phyloP scores from a whole-genome alignment of 2,329 filamentous ascomycete genomes.

The Botrytis sinoallii region DNA sequence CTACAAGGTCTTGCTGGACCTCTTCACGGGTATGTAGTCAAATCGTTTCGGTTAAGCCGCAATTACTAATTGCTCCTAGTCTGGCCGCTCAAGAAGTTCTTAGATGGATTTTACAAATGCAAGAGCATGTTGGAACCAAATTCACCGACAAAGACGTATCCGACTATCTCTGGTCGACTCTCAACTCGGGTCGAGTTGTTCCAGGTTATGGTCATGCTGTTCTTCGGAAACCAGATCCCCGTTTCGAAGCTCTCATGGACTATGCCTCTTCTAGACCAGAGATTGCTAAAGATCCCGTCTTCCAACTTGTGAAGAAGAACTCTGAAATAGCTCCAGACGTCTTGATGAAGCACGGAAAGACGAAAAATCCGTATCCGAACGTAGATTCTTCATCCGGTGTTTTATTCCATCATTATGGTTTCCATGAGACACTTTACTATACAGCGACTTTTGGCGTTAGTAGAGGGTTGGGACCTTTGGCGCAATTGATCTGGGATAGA shows the following conservation, averaged over 20 bases:
- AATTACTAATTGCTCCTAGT: slow-evolving; percentile 41
- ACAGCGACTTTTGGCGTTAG: slow-evolving; percentile 69
- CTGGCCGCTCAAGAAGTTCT: slow-evolving; percentile 96
- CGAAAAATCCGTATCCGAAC: slow-evolving; percentile 96
- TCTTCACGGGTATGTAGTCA: slow-evolving; percentile 64
- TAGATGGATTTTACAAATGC: slow-evolving; percentile 96
- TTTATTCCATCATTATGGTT: slow-evolving; percentile 96
- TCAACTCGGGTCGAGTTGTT: slow-evolving; percentile 88
- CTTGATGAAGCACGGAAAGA: slow-evolving; percentile 93
- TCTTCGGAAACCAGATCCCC: slow-evolving; percentile 92
- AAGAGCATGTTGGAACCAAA: slow-evolving; percentile 73
- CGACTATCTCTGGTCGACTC: slow-evolving; percentile 86
- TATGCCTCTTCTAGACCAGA: slow-evolving; percentile 83
- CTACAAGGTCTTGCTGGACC: slow-evolving; percentile 95
- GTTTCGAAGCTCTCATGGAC: slow-evolving; percentile 95
- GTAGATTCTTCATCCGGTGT: slow-evolving; percentile 93
- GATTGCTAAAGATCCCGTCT: slow-evolving; percentile 83
- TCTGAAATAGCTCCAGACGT: slow-evolving; percentile 87
- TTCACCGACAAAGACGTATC: slow-evolving; percentile 81
- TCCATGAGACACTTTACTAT: slow-evolving; percentile 97
- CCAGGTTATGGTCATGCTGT: slow-evolving; percentile 96
- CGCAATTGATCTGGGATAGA: slow-evolving; percentile 94
- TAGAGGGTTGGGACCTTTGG: slow-evolving; percentile 77
- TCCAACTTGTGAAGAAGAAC: slow-evolving; percentile 91
- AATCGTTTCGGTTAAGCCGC: background rate